phyloP scores from a whole-genome alignment of 257 asterid genomes.

The Knoxia roxburghii region DNA sequence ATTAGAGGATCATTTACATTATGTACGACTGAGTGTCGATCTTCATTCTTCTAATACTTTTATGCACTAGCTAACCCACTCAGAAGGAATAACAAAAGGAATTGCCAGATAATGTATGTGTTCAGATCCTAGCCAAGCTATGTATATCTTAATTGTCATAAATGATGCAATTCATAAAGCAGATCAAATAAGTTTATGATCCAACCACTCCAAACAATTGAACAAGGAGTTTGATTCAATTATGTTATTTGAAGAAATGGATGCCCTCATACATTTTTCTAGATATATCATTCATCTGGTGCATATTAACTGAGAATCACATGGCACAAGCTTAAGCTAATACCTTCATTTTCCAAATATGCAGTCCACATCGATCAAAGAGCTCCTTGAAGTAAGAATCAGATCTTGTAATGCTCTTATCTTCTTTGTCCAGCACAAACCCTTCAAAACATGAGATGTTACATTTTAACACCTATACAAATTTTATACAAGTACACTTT shows the following conservation, averaged over 20 bases:
- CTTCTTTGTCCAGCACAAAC: conserved; percentile 83
- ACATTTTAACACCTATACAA: not conserved
- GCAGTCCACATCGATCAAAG: conserved; percentile 68
- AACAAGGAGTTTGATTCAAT: not conserved
- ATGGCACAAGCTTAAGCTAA: conserved; percentile 1
- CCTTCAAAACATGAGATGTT: conserved; percentile 34
- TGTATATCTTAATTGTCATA: too few relatives aligned
- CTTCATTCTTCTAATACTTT: not conserved
- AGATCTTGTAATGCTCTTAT: conserved; percentile 89
- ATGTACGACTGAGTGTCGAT: not conserved
- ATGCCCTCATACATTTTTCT: not conserved
- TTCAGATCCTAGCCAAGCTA: too few relatives aligned
- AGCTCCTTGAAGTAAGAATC: conserved; percentile 84
- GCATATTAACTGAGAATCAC: not conserved
- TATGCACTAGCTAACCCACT: not conserved
- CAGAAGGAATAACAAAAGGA: not conserved
- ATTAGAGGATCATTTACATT: not conserved
- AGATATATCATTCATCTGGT: too few relatives aligned
- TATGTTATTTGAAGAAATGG: not conserved
- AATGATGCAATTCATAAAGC: too few relatives aligned
- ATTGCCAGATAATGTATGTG: not conserved
- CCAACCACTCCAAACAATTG: not conserved
- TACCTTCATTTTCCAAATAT: conserved; percentile 72
- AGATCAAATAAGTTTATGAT: not conserved
- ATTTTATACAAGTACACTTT: not conserved